Evolutionary conservation across 1,284 basidiomycete genomes (phyloP).

Genomic region (Cutaneotrichosporon sp.): DNA sequence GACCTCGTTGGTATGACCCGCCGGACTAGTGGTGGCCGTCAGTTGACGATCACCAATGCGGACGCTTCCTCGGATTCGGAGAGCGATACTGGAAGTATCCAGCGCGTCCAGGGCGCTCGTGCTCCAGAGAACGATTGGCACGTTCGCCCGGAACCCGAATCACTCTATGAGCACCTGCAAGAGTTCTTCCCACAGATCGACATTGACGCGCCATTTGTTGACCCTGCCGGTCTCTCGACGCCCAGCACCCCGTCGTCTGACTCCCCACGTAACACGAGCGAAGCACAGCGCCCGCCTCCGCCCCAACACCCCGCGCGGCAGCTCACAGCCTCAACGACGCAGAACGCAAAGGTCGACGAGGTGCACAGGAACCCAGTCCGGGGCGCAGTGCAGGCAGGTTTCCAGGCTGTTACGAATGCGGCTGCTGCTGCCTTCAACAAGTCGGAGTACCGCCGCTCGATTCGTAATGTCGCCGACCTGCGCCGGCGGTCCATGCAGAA

Average conservation of each 20-base stretch:
- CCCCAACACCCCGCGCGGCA: conserved; percentile 2
- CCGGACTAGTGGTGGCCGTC: not conserved
- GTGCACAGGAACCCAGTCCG: conserved; percentile 22
- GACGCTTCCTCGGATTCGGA: conserved; percentile 7
- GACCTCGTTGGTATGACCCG: not conserved
- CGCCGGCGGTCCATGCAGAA: conserved; percentile 30
- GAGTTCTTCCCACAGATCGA: conserved; percentile 96
- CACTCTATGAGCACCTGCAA: conserved; percentile 89
- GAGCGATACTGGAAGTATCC: conserved; percentile 2
- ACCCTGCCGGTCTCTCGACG: conserved; percentile 64
- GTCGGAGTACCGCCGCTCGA: conserved; percentile 67
- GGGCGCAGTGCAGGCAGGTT: conserved; percentile 13
- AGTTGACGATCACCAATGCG: not conserved
- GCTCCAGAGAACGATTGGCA: conserved; percentile 16
- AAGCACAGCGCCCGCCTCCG: conserved; percentile 21
- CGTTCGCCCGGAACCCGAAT: conserved; percentile 81
- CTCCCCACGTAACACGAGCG: conserved; percentile 33
- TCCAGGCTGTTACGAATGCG: not conserved
- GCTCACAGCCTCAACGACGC: not conserved
- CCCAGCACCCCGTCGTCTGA: conserved; percentile 58
- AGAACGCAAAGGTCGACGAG: not conserved
- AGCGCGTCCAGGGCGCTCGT: not conserved
- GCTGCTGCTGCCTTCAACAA: conserved; percentile 37
- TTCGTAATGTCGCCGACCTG: conserved; percentile 73
- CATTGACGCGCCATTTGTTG: conserved; percentile 92